Base-by-base conservation (phyloP, 495 filamentous ascomycete genomes). In the Trichoderma asperelloides region DNA sequence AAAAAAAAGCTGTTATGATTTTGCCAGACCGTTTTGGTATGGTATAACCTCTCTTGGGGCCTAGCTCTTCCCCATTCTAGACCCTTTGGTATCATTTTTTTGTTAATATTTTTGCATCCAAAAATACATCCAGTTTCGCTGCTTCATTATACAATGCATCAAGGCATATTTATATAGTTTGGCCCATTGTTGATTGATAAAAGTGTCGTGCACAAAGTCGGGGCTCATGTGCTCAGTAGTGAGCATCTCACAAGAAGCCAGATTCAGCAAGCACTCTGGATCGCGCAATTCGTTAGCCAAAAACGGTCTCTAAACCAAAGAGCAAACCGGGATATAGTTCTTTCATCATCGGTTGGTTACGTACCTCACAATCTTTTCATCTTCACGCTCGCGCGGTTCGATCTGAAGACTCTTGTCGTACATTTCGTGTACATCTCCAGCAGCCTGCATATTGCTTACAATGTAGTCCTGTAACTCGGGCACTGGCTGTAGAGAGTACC, bases 341-440 rank as follows among this genome's bases (percentile, higher is more conserved):
- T 12, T 27, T 30, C 23, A 28, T 15, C 3, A 30, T 28, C 5
- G 11, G 1, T 0, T 28, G 23, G 13, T 18, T 41, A 81, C 80
- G 62, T 81, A 86, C 84, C 84, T 83, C 62, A 86, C 84, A 65
- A 86, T 86, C 74, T 86, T 86, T 69, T 98, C 95, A 76, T 98
- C 95, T 77, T 98, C 95, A 70, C 95, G 84, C 78, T 98, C 95
- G 71, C 96, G 83, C 60, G 96, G 95, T 77, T 98, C 95, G 64
- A 98, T 88, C 69, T 86, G 82, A 81, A 98, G 82, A 75, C 91
- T 96, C 79, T 90, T 90, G 74, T 98, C 92, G 78, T 97, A 98
- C 96, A 98, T 97, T 81, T 98, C 93, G 77, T 97, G 93, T 68
- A 98, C 94, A 74, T 98, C 96, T 55, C 91, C 90, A 2, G 95